Percentiles rank a stretch among this genome's conserved stretches.
phyloP scores from a whole-genome alignment of 768 basidiomycete species.

The Xanthoconium purpureum region DNA sequence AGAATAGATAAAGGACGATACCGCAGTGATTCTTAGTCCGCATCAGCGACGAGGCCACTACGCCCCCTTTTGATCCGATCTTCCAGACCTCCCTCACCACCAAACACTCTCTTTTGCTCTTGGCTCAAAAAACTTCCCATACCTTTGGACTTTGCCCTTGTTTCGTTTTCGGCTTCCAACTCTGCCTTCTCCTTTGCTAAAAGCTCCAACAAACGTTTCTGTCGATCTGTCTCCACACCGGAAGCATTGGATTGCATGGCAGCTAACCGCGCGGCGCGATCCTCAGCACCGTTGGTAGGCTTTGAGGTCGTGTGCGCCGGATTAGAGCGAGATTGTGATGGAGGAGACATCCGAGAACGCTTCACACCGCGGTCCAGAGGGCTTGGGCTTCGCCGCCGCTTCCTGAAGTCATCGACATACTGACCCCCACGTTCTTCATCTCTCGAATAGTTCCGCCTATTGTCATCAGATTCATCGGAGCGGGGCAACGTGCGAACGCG shows the following conservation, averaged over 20 bases:
- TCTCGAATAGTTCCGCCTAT: constrained; percentile 29
- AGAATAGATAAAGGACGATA: not conserved
- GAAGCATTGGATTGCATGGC: constrained; percentile 81
- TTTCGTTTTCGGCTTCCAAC: constrained; percentile 64
- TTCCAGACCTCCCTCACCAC: constrained; percentile 72
- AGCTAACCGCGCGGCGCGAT: constrained; percentile 82
- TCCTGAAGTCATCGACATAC: constrained; percentile 35
- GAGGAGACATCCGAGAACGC: constrained; percentile 47
- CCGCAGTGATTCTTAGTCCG: constrained; percentile 20
- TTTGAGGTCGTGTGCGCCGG: constrained; percentile 12
- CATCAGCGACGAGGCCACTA: constrained; percentile 66
- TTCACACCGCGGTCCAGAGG: constrained; percentile 36
- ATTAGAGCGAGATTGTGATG: constrained; percentile 21
- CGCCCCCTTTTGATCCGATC: constrained; percentile 73
- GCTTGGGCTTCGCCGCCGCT: constrained; percentile 39
- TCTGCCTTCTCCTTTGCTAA: constrained; percentile 79
- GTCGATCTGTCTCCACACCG: constrained; percentile 63
- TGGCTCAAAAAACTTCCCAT: constrained; percentile 78
- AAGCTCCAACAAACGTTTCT: constrained; percentile 63
- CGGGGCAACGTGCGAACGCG: constrained; percentile 43
- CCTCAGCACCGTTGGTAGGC: constrained; percentile 35
- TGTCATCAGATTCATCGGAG: constrained; percentile 53
- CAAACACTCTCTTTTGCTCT: constrained; percentile 83
- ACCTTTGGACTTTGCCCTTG: constrained; percentile 68
- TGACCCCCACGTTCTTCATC: constrained; percentile 22